Percentiles rank a stretch among this genome's conserved stretches.
Evolutionary conservation across 1,139 yeast species (phyloP).

Genomic region (Saccharomyces hybrid): DNA sequence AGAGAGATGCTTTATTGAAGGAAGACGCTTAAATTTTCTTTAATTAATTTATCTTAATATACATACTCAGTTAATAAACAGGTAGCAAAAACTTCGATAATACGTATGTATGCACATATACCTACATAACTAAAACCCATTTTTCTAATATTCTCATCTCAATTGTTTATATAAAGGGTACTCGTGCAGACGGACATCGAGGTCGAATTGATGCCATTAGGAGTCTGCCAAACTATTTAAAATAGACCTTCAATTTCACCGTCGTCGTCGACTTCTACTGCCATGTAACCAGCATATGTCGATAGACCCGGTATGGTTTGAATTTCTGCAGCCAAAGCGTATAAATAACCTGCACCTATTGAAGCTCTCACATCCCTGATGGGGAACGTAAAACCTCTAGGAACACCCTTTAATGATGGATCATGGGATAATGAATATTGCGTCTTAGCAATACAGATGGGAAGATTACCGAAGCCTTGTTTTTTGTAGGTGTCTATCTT

Average conservation of each 20-base stretch:
- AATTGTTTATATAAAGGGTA: neutral
- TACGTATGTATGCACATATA: neutral
- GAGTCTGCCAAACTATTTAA: conserved; percentile 27
- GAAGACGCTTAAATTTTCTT: conserved; percentile 36
- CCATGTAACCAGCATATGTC: conserved; percentile 78
- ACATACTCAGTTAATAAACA: neutral
- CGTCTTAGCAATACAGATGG: conserved; percentile 78
- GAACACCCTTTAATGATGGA: conserved; percentile 75
- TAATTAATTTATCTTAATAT: neutral
- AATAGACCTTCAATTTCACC: conserved; percentile 78
- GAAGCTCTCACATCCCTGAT: conserved; percentile 74
- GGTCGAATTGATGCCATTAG: neutral
- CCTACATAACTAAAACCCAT: neutral
- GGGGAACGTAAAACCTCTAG: conserved; percentile 70
- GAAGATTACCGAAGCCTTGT: conserved; percentile 69
- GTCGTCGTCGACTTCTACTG: conserved; percentile 69
- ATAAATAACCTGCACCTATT: conserved; percentile 77
- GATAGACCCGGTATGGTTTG: conserved; percentile 82
- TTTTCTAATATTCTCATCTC: neutral
- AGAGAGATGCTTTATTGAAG: conserved; percentile 89
- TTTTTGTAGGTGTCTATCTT: conserved; percentile 59
- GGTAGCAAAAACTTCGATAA: neutral
- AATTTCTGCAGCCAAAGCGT: conserved; percentile 76
- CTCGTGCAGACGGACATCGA: neutral
- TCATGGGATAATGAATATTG: conserved; percentile 79